Percentiles rank a stretch among this genome's conserved stretches.
Conservation (phyloP, 352 stramenopile species). For the Phytophthora sp. region DNA sequence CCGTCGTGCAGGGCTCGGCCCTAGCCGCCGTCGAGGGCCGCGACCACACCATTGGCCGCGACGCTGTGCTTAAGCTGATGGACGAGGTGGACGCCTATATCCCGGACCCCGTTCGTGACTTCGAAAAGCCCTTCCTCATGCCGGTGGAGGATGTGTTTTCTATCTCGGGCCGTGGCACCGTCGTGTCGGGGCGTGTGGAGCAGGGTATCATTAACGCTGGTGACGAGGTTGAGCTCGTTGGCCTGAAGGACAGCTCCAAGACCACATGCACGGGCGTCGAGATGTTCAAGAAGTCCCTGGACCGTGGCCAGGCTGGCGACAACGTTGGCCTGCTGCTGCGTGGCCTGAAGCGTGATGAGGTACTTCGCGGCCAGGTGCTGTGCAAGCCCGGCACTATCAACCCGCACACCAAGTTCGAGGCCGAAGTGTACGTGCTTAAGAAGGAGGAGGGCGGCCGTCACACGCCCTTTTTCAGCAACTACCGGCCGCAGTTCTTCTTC, state of each 20-base stretch:
- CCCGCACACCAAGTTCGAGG: slow-evolving; percentile 94
- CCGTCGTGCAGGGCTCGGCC: slow-evolving; percentile 94
- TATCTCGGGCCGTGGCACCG: slow-evolving; percentile 97
- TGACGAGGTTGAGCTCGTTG: slow-evolving; percentile 60
- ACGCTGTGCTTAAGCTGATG: slow-evolving; percentile 95
- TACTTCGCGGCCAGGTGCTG: slow-evolving; percentile 91
- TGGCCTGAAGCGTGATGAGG: slow-evolving; percentile 95
- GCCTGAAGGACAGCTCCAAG: slow-evolving; percentile 48
- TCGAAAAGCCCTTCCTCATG: slow-evolving; percentile 98
- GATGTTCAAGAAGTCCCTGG: slow-evolving; percentile 98
- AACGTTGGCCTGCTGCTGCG: slow-evolving; percentile 95
- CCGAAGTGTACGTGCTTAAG: slow-evolving; percentile 96
- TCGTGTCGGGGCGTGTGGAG: slow-evolving; percentile 96
- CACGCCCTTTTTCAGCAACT: slow-evolving; percentile 98
- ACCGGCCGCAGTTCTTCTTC: slow-evolving; percentile 98
- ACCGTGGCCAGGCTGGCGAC: slow-evolving; percentile 94
- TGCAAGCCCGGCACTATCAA: slow-evolving; percentile 89
- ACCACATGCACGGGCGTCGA: slow-evolving; percentile 91
- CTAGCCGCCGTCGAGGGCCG: slow-evolving; percentile 92
- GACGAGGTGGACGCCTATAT: slow-evolving; percentile 87
- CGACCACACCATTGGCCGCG: slow-evolving; percentile 83
- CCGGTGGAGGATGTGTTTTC: slow-evolving; percentile 97
- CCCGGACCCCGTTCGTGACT: slow-evolving; percentile 83
- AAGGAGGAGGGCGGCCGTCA: slow-evolving; percentile 97
- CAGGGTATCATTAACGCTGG: slow-evolving; percentile 81